phyloP scores from a whole-genome alignment of 2,329 filamentous ascomycete species.

The Canariomyces notabilis region DNA sequence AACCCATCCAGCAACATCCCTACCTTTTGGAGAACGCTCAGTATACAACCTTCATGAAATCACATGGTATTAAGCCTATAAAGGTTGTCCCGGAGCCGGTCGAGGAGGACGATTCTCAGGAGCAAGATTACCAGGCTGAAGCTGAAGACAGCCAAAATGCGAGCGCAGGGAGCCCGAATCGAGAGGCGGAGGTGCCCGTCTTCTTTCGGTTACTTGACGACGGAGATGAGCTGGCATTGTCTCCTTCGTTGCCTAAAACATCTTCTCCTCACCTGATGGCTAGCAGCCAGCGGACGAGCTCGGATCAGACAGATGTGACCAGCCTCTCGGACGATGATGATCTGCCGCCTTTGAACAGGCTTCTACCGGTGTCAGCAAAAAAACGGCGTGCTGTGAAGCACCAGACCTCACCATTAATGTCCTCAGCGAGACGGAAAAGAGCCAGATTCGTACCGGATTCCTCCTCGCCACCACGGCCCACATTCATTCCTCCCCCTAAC shows the following conservation, averaged over 20 bases:
- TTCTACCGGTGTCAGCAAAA: conserved; percentile 18
- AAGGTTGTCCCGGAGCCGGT: conserved; percentile 33
- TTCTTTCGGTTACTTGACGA: conserved; percentile 22
- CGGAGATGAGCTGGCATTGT: conserved; percentile 28
- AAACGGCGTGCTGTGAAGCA: conserved; percentile 22
- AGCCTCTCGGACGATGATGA: conserved; percentile 31
- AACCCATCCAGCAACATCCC: conserved; percentile 57
- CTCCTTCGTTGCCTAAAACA: conserved; percentile 28
- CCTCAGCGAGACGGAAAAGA: conserved; percentile 26
- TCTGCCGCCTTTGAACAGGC: conserved; percentile 26
- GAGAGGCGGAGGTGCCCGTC: conserved; percentile 16
- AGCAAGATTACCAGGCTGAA: conserved; percentile 45
- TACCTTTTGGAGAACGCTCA: conserved; percentile 53
- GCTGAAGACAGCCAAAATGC: conserved; percentile 45
- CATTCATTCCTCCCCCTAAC: conserved; percentile 2
- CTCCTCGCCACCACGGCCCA: conserved; percentile 15
- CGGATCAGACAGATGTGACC: conserved; percentile 30
- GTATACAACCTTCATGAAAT: conserved; percentile 49
- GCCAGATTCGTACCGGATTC: conserved; percentile 16
- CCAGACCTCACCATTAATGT: conserved; percentile 16
- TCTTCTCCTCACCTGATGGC: conserved; percentile 23
- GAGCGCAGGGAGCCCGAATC: conserved; percentile 11
- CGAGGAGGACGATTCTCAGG: conserved; percentile 42
- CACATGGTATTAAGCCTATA: conserved; percentile 51
- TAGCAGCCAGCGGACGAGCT: conserved; percentile 29